These are phyloP conservation scores for Haplosporangium sp. DNA, from an alignment of 371 early-diverging fungal species.

Conservation along the genomic window DNA sequence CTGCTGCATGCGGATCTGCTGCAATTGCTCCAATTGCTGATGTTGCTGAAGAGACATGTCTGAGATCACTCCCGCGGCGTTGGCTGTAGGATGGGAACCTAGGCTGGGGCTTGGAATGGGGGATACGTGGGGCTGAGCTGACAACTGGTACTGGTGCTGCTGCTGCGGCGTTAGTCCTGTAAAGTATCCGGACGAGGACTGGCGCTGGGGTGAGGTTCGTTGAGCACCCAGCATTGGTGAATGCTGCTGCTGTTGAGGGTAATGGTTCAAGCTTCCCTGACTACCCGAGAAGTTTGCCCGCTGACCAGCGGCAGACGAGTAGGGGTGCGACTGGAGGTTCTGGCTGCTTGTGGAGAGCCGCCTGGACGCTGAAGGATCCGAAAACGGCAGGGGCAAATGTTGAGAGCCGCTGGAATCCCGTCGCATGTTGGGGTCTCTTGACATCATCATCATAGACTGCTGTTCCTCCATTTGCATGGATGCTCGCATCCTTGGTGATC, in stretches of 20 bases:
- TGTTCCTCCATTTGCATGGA: conserved; percentile 14
- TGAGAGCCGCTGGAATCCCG: conserved; percentile 40
- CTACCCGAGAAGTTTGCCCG: conserved; percentile 10
- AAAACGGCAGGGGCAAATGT: background rate
- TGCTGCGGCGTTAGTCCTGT: conserved; percentile 10
- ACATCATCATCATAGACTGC: conserved; percentile 1
- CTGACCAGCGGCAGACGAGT: conserved; percentile 4
- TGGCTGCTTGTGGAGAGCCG: conserved; percentile 35
- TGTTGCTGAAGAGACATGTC: conserved; percentile 17
- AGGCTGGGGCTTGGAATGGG: conserved; percentile 36
- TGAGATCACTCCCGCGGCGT: conserved; percentile 6
- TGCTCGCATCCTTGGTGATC: conserved; percentile 18
- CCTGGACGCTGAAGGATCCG: conserved; percentile 23
- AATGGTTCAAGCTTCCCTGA: conserved; percentile 14
- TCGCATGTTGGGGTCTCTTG: conserved; percentile 8
- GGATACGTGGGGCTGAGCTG: conserved; percentile 15
- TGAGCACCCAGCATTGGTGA: conserved; percentile 19
- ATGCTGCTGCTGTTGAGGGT: conserved; percentile 20
- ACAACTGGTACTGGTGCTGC: background rate
- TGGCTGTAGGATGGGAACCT: conserved; percentile 10
- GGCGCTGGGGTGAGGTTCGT: conserved; percentile 28
- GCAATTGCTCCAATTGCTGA: conserved; percentile 37
- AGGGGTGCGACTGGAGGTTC: conserved; percentile 6
- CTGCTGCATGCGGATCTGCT: conserved; percentile 42
- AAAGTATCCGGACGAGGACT: conserved; percentile 20